phyloP scores from a whole-genome alignment of 345 rosid species.

The Eucalyptus urophylla region DNA sequence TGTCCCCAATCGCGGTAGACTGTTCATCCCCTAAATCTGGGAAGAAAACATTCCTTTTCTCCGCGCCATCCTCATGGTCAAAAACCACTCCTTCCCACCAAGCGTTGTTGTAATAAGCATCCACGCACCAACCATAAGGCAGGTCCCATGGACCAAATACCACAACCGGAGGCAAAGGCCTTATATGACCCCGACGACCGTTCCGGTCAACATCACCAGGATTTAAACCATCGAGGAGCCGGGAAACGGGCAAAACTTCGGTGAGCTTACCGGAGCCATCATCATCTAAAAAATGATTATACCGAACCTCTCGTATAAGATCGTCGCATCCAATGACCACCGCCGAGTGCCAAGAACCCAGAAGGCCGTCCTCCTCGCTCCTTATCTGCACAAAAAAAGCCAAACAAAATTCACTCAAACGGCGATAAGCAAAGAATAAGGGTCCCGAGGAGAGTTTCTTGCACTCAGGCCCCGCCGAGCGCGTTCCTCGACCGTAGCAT shows the following conservation, averaged over 20 bases:
- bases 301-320: conserved; percentile 16
- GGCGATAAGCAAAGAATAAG: neutral
- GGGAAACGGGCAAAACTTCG: conserved; percentile 26
- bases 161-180: conserved; percentile 44
- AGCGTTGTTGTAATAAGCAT: conserved; percentile 28
- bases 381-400: conserved; percentile 24
- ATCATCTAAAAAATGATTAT: conserved; percentile 35
- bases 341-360: conserved; percentile 67
- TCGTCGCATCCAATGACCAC: conserved; percentile 14
- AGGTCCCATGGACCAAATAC: conserved; percentile 8
- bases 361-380: conserved; percentile 59
- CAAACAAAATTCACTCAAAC: neutral
- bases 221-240: conserved; percentile 8
- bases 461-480: neutral
- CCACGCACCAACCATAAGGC: conserved; percentile 57
- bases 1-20: neutral
- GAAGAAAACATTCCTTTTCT: conserved; percentile 55
- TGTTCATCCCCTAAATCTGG: conserved; percentile 83
- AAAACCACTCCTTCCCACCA: conserved; percentile 96
- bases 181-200: conserved; percentile 22
- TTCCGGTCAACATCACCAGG: neutral
- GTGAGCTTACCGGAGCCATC: conserved; percentile 20
- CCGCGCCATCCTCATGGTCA: conserved; percentile 26
- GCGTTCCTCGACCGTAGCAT: neutral
- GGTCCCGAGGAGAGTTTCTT: neutral